phyloP scores from a whole-genome alignment of 345 rosid genomes.

The Murraya paniculata region DNA sequence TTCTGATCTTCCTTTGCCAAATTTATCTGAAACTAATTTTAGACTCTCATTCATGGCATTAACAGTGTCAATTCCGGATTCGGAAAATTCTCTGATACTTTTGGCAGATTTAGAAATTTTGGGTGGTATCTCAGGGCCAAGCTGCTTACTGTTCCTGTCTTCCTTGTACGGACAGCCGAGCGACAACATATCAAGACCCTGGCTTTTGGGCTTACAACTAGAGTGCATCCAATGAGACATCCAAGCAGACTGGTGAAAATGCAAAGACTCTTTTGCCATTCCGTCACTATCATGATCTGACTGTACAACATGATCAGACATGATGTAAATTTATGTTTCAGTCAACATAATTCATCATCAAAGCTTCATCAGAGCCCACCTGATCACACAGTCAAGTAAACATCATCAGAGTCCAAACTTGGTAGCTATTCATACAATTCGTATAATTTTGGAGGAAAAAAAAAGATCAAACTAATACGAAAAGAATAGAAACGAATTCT shows the following conservation, averaged over 20 bases:
- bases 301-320: slow-evolving; percentile 35
- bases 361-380: slow-evolving; percentile 21
- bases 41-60: slow-evolving; percentile 22
- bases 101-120: slow-evolving; percentile 17
- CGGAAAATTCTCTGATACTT: slow-evolving; percentile 21
- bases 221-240: slow-evolving; percentile 61
- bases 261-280: slow-evolving; percentile 23
- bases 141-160: slow-evolving; percentile 16
- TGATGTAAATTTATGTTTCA: slow-evolving; percentile 16
- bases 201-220: slow-evolving; percentile 20
- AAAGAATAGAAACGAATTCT: neutral
- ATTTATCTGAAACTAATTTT: slow-evolving; percentile 14
- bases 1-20: slow-evolving; percentile 27
- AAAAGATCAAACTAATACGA: neutral
- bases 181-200: slow-evolving; percentile 11
- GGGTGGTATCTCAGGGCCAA: slow-evolving; percentile 19
- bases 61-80: slow-evolving; percentile 14
- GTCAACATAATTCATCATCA: slow-evolving; percentile 2
- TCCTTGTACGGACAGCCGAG: slow-evolving; percentile 9
- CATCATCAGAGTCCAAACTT: slow-evolving; percentile 4
- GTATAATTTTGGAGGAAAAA: neutral
- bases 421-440: neutral
- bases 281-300: slow-evolving; percentile 26
- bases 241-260: slow-evolving; percentile 51
- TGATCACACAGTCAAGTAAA: slow-evolving; percentile 21